Base-by-base conservation (phyloP, 176 grass and related monocot genomes). In the Eleusine coracana region DNA sequence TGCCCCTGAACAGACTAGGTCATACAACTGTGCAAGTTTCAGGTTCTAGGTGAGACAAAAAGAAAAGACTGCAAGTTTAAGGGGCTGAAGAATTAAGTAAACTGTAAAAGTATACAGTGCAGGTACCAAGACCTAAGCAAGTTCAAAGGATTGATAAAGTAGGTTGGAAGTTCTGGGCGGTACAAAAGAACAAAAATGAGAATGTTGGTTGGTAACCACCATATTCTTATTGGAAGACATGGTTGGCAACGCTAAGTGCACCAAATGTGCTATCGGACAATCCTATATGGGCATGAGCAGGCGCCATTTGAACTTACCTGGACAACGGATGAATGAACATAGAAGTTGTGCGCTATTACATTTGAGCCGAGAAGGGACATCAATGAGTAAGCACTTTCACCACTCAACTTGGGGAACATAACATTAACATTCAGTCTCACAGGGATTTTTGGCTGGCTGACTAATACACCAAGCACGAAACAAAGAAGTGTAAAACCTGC, bases 351-450 rank as follows among this genome's bases (percentile, higher is more conserved):
- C 3, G 28, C 92, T 87, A 97, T 94, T 82, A 97, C 5, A 74
- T 97, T 97, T 66, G 88, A 23, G 3, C 95, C 95, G 56, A 97
- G 82, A 86, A 97, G 88, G 37, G 92, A 90, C 92, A 94, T 97
- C 48, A 97, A 50, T 21, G 90, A 92, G 73, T 94, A 97, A 76
- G 86, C 86, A 49, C 78, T 94, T 88, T 97, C 95, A 51, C 88
- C 92, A 75, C 88, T 94, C 75, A 97, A 56, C 75, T 92, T 94
- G 46, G 95, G 95, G 49, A 92, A 94, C 80, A 94, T 91, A 29
- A 89, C 83, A 91, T 94, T 91, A 29, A 87, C 83, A 91, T 94
- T 89, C 82, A 83, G 84, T 42, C 58, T 71, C 23, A 97, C 74
- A 73, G 88, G 88, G 61, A 91, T 92, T 70, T 97, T 75, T 44